These are phyloP conservation scores for Cladosporium sp. DNA, from an alignment of 2,329 filamentous ascomycete genomes.

Conservation along the genomic window DNA sequence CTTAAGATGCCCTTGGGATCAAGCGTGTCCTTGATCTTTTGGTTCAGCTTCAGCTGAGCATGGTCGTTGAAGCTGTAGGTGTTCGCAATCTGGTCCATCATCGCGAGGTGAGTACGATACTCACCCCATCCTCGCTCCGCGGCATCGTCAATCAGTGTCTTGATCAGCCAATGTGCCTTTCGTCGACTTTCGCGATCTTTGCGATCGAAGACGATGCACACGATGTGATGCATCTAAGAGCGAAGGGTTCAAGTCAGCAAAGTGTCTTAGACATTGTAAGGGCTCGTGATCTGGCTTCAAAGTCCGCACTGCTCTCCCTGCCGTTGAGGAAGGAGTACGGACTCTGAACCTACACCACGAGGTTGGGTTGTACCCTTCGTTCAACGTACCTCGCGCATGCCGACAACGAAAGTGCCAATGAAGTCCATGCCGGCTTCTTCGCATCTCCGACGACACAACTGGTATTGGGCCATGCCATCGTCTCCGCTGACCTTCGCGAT, in stretches of 20 bases:
- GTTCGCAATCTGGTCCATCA: slow-evolving; percentile 50
- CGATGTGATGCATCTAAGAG: slow-evolving; percentile 55
- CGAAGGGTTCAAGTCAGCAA: too few species aligned
- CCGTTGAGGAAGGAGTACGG: too few species aligned
- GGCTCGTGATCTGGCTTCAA: too few species aligned
- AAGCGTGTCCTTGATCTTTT: slow-evolving; percentile 50
- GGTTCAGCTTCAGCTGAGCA: slow-evolving; percentile 47
- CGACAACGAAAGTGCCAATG: slow-evolving; percentile 54
- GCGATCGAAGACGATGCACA: slow-evolving; percentile 57
- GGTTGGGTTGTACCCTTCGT: too few species aligned
- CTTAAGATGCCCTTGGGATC: slow-evolving; percentile 53
- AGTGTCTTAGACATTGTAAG: too few species aligned
- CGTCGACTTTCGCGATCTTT: slow-evolving; percentile 44
- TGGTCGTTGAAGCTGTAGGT: slow-evolving; percentile 49
- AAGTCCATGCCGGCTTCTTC: slow-evolving; percentile 54
- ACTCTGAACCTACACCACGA: too few species aligned
- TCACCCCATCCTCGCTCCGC: slow-evolving; percentile 49
- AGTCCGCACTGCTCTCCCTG: too few species aligned
- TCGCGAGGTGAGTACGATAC: slow-evolving; percentile 51
- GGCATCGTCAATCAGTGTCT: slow-evolving; percentile 43
- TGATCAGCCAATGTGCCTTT: slow-evolving; percentile 43
- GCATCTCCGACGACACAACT: slow-evolving; percentile 38
- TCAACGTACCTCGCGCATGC: slow-evolving; percentile 45
- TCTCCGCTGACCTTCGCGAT: slow-evolving; percentile 53
- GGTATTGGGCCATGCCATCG: slow-evolving; percentile 51